Conservation (phyloP, 805 yeast genomes). For the Cyberlindnera nakhonratchasimensis region DNA sequence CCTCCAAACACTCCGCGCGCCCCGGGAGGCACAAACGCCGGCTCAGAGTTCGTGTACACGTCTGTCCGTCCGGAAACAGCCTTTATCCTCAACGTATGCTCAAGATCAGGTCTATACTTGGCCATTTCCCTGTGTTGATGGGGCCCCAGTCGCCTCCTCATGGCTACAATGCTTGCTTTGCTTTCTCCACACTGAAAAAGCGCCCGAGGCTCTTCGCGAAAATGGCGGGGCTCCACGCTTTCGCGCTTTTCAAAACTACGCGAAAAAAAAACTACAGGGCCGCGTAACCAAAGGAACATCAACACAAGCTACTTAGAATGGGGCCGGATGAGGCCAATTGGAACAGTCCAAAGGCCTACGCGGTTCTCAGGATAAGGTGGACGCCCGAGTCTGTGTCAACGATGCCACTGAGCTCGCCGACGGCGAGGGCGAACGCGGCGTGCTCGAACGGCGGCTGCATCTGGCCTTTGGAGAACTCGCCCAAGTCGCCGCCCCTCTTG, state of each 20-base stretch:
- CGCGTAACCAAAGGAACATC: too few species aligned
- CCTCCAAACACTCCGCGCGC: slow-evolving; percentile 75
- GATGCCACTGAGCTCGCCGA: slow-evolving; percentile 79
- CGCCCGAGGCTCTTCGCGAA: too few species aligned
- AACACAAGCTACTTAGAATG: too few species aligned
- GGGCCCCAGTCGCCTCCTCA: too few species aligned
- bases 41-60: slow-evolving; percentile 16
- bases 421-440: slow-evolving; percentile 75
- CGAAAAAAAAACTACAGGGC: too few species aligned
- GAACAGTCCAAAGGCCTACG: too few species aligned
- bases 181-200: too few species aligned
- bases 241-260: too few species aligned
- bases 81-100: slow-evolving; percentile 15
- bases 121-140: slow-evolving; percentile 8
- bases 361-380: slow-evolving; percentile 84
- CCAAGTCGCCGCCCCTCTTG: slow-evolving; percentile 87
- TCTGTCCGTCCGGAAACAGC: slow-evolving; percentile 11
- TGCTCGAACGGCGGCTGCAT: slow-evolving; percentile 96
- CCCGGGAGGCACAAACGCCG: slow-evolving; percentile 41
- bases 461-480: slow-evolving; percentile 81
- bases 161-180: too few species aligned
- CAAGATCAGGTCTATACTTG: slow-evolving; percentile 15
- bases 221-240: too few species aligned
- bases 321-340: too few species aligned
- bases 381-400: slow-evolving; percentile 91